Conservation (phyloP, 1,139 yeast genomes). For the Eremothecium gossypii region DNA sequence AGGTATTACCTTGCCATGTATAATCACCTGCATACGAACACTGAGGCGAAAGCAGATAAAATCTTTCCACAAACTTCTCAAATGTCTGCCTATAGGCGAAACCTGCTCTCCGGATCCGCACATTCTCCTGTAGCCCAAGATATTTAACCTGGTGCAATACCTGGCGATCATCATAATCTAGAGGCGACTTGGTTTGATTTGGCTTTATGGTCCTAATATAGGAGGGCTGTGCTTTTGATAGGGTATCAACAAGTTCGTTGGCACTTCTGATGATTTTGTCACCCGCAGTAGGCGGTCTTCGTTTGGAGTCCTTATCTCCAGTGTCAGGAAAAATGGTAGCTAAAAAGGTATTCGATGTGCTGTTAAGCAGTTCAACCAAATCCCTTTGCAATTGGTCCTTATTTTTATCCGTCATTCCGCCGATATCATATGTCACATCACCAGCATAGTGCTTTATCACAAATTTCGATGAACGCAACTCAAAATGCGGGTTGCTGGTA, state of each 20-base stretch:
- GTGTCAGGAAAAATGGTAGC: constrained; percentile 68
- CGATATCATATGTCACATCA: constrained; percentile 88
- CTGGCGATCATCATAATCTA: constrained; percentile 80
- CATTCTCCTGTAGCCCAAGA: constrained; percentile 93
- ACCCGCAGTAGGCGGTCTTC: constrained; percentile 94
- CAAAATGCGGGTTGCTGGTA: constrained; percentile 76
- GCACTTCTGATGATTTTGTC: constrained; percentile 93
- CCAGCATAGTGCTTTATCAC: constrained; percentile 96
- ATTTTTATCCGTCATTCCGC: constrained; percentile 92
- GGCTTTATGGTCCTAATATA: constrained; percentile 98
- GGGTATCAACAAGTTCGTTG: constrained; percentile 77
- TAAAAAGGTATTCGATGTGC: constrained; percentile 63
- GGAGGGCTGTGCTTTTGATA: constrained; percentile 85
- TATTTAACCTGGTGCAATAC: constrained; percentile 95
- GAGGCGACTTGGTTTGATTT: constrained; percentile 84
- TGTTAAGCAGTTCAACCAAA: constrained; percentile 64
- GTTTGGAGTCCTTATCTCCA: constrained; percentile 62
- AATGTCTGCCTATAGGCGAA: constrained; percentile 97
- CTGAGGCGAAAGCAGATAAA: constrained; percentile 74
- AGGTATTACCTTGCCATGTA: constrained; percentile 85
- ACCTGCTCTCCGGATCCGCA: constrained; percentile 96
- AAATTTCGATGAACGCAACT: constrained; percentile 79
- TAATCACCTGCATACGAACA: constrained; percentile 98
- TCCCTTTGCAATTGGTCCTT: constrained; percentile 92
- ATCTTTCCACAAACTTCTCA: constrained; percentile 95